phyloP scores from a whole-genome alignment of 2,329 filamentous ascomycete species.

The Monosporascus ibericus region DNA sequence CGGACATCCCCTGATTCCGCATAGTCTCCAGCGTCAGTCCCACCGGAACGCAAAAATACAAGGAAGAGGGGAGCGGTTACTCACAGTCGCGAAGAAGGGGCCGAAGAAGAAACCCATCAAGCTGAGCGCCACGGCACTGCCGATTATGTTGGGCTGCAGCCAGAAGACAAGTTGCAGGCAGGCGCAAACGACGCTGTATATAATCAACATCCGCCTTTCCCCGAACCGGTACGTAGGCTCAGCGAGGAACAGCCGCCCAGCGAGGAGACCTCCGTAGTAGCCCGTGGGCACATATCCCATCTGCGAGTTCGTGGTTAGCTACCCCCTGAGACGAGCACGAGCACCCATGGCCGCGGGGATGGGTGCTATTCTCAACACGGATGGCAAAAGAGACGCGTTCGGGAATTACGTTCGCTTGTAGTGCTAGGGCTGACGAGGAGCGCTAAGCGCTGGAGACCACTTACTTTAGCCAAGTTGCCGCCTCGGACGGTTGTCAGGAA shows the following conservation, averaged over 20 bases:
- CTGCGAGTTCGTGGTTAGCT: constrained; percentile 10
- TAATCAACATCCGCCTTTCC: constrained; percentile 49
- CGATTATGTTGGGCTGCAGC: constrained; percentile 58
- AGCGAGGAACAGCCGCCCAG: constrained; percentile 50
- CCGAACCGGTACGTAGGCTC: constrained; percentile 55
- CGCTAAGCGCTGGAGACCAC: neutral
- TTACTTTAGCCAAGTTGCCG: constrained; percentile 39
- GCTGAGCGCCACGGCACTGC: constrained; percentile 41
- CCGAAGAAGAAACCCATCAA: constrained; percentile 49
- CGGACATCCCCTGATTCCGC: constrained; percentile 39
- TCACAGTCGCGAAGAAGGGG: constrained; percentile 47
- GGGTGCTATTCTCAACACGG: no score
- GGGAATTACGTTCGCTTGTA: no score
- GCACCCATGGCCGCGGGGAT: no score
- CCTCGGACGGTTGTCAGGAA: constrained; percentile 55
- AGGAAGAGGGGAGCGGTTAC: constrained; percentile 6
- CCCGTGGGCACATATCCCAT: constrained; percentile 59
- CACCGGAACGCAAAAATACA: neutral
- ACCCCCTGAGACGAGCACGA: no score
- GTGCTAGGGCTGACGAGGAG: no score
- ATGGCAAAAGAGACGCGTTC: no score
- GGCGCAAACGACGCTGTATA: constrained; percentile 46
- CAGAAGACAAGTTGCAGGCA: constrained; percentile 54
- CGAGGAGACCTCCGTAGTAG: constrained; percentile 50
- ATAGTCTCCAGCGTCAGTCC: neutral